A percentile compares a stretch with the other conserved stretches of the same genome.
These are phyloP conservation scores for Lentinula sp. DNA, from an alignment of 768 basidiomycete species.

Conservation along the genomic window DNA sequence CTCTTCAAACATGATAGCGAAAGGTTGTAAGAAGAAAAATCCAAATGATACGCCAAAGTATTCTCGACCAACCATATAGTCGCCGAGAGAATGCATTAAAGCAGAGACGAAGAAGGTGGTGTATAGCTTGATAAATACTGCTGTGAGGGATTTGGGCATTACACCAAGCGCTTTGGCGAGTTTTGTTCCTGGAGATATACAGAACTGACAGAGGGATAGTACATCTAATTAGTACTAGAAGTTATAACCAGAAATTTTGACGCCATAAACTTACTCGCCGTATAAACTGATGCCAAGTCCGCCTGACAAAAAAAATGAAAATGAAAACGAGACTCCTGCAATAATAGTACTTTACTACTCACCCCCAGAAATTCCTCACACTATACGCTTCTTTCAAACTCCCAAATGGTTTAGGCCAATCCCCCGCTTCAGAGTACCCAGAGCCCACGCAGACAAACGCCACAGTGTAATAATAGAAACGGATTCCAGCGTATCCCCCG, in stretches of 20 bases:
- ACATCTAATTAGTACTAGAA: not conserved
- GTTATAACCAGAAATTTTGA: too few relatives aligned
- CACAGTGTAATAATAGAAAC: not conserved
- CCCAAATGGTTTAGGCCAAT: constrained; percentile 24
- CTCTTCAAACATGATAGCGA: constrained; percentile 25
- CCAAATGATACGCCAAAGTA: constrained; percentile 15
- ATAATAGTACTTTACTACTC: constrained; percentile 1
- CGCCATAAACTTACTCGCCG: constrained; percentile 13
- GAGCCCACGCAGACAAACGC: not conserved
- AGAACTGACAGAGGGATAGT: constrained; percentile 10
- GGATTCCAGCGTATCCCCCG: not conserved
- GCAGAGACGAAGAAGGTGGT: constrained; percentile 21
- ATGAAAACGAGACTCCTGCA: not conserved
- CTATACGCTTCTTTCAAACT: constrained; percentile 21
- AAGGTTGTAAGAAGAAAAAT: constrained; percentile 23
- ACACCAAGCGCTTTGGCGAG: constrained; percentile 9
- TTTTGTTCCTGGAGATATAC: constrained; percentile 15
- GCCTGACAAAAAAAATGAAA: constrained; percentile 8
- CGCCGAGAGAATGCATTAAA: constrained; percentile 21
- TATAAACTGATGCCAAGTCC: constrained; percentile 21
- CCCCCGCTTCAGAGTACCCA: constrained; percentile 10
- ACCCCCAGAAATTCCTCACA: constrained; percentile 25
- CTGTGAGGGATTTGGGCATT: constrained; percentile 12
- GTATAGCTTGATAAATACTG: constrained; percentile 19
- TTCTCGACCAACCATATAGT: constrained; percentile 16